These are phyloP conservation scores for Akanthomyces muscarius DNA, from an alignment of 2,329 filamentous ascomycete genomes.

Conservation along the genomic window DNA sequence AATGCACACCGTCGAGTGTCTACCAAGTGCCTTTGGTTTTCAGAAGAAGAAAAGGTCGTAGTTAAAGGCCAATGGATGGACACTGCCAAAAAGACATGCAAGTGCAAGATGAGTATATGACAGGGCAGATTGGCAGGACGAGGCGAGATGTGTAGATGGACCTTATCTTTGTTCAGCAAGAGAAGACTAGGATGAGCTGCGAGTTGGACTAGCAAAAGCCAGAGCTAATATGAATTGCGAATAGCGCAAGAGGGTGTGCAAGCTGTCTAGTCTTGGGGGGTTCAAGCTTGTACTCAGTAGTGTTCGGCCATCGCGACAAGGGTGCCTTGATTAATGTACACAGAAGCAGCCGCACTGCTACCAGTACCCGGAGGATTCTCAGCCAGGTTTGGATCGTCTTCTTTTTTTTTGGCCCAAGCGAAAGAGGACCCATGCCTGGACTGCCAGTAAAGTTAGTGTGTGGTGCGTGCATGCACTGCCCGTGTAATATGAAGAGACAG, in stretches of 20 bases:
- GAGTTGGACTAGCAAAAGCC: background rate
- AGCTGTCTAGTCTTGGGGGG: background rate
- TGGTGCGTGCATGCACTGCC: background rate
- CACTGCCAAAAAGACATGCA: background rate
- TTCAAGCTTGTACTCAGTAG: background rate
- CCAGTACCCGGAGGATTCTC: background rate
- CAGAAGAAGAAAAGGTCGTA: background rate
- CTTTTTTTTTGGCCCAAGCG: background rate
- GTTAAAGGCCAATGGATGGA: background rate
- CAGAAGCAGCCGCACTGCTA: no score
- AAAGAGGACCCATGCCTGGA: background rate
- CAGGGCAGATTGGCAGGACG: background rate
- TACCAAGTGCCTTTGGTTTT: background rate
- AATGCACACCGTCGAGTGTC: background rate
- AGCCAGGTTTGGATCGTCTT: background rate
- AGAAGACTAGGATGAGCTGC: background rate
- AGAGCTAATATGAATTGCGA: background rate
- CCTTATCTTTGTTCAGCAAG: background rate
- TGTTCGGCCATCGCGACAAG: background rate
- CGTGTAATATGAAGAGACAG: background rate
- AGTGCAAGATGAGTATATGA: background rate
- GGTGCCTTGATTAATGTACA: background rate
- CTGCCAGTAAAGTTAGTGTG: no score
- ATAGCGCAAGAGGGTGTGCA: background rate
- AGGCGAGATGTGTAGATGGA: background rate